These are phyloP conservation scores for Elongisporangium senticosum DNA, from an alignment of 352 stramenopile species.

Conservation along the genomic window DNA sequence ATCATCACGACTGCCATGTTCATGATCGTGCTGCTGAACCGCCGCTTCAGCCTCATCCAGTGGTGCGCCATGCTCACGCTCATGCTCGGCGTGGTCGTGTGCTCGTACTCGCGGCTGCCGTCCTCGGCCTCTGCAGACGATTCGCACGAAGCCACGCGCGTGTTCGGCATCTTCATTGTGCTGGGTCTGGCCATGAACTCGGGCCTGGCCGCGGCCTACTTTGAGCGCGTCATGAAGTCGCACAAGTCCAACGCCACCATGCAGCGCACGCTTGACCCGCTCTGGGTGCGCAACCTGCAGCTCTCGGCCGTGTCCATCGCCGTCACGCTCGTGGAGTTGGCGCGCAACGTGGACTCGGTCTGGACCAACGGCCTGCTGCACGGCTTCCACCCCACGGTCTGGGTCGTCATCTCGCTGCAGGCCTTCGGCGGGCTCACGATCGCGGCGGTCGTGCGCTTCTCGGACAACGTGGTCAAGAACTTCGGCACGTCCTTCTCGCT, in stretches of 20 bases:
- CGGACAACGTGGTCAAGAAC: constrained; percentile 90
- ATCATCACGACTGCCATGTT: constrained; percentile 89
- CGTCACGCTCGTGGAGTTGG: constrained; percentile 64
- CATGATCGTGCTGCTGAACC: constrained; percentile 85
- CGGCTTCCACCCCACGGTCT: constrained; percentile 71
- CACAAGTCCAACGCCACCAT: constrained; percentile 71
- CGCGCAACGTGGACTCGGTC: constrained; percentile 54
- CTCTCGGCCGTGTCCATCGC: constrained; percentile 77
- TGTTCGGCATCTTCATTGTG: constrained; percentile 79
- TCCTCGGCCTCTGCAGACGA: constrained; percentile 16
- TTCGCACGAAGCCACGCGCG: constrained; percentile 19
- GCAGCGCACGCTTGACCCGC: constrained; percentile 64
- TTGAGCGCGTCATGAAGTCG: constrained; percentile 85
- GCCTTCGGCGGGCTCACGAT: constrained; percentile 81
- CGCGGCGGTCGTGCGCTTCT: constrained; percentile 82
- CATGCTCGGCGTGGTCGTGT: constrained; percentile 82
- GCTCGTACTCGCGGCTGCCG: constrained; percentile 73
- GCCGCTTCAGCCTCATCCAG: constrained; percentile 76
- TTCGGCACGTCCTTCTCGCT: constrained; percentile 87
- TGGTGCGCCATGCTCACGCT: constrained; percentile 82
- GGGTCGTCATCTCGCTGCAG: constrained; percentile 76
- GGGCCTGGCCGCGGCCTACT: constrained; percentile 81
- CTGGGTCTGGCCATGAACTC: constrained; percentile 79
- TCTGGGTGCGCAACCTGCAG: constrained; percentile 86
- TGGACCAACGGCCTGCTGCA: constrained; percentile 74